Base-by-base conservation (phyloP, 257 asterid genomes). In the Nicotiana obtusifolia region DNA sequence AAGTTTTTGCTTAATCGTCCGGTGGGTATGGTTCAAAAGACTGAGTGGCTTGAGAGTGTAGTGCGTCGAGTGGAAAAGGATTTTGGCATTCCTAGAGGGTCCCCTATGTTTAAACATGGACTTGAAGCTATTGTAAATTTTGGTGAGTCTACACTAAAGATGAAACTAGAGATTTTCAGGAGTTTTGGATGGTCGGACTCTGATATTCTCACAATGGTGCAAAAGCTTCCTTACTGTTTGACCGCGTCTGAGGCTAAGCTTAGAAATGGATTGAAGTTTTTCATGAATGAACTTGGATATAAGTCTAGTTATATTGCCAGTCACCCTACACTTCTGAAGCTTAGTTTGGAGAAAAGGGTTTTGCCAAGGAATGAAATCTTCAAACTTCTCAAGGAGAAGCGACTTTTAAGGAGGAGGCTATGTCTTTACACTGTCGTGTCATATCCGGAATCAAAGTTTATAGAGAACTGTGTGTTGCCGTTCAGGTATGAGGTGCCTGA, bases 181-280 rank as follows among this genome's bases (percentile, higher is more conserved):
- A 84, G 86, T 53, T 82, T 71, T 61, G 87, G 86, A 4, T 82
- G 82, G 84, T 73, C 84, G 6, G 84, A 84, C 31, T 35, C 60
- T 4, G 73, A 85, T 47, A 82, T 82, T 60, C 28, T 5, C 35
- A 75, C 64, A 35, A 26, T 82, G 82, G 81, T 76, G 82, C 71
- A 78, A 61, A 78, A 47, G 56, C 82, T 59, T 20, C 75, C 82
- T 61, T 64, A 33, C 14, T 78, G 67, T 61, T 78, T 78, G 69
- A 61, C 60, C 20, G 3, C 31, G 16, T 78, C 82, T 20, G 82
- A 78, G 75, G 60, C 16, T 37, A 78, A 64, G 82, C 33, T 78
- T 17, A 78, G 69, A 37, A 61, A 35, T 4, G 75, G 20, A 13
- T 49, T 78, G 82, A 35, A 61, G 67, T 78, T 78, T 60, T 78